Conservation (phyloP, 1,284 basidiomycete genomes). For the Apiotrichum mycotoxinovorans region DNA sequence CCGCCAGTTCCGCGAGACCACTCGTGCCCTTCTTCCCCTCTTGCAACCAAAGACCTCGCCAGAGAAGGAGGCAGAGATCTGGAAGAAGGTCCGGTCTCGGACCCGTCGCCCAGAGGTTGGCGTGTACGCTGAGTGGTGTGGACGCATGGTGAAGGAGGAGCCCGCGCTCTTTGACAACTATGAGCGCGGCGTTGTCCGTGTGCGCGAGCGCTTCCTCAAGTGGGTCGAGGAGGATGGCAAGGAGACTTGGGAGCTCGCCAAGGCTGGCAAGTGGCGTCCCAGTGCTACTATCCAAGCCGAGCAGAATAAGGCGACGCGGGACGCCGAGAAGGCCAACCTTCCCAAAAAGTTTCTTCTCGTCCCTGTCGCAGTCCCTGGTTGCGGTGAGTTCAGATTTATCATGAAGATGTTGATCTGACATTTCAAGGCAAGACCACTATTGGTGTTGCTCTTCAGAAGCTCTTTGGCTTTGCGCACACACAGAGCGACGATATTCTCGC, state of each 20-base stretch:
- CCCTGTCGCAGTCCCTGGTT: constrained; percentile 87
- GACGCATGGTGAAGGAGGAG: constrained; percentile 62
- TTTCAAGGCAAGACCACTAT: constrained; percentile 81
- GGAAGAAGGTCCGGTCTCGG: constrained; percentile 38
- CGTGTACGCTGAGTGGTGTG: constrained; percentile 51
- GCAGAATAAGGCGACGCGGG: constrained; percentile 21
- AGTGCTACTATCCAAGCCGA: constrained; percentile 6
- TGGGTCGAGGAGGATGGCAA: constrained; percentile 63
- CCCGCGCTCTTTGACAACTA: constrained; percentile 64
- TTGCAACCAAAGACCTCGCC: constrained; percentile 11
- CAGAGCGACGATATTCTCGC: constrained; percentile 85
- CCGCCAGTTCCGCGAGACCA: constrained; percentile 94
- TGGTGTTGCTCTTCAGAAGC: constrained; percentile 67
- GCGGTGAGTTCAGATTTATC: constrained; percentile 56
- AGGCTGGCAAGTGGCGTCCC: constrained; percentile 40
- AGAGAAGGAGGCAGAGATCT: constrained; percentile 29
- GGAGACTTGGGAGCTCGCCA: constrained; percentile 51
- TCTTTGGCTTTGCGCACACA: constrained; percentile 81
- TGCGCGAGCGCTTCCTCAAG: constrained; percentile 71
- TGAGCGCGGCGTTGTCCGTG: constrained; percentile 70
- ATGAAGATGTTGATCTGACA: too few species aligned
- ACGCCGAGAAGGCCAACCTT: constrained; percentile 30
- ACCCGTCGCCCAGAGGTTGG: constrained; percentile 49
- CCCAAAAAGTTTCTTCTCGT: constrained; percentile 77
- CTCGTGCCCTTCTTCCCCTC: constrained; percentile 65